Evolutionary conservation across 768 basidiomycete species (phyloP).

Genomic region (Gloeopeniophorella convolvens): DNA sequence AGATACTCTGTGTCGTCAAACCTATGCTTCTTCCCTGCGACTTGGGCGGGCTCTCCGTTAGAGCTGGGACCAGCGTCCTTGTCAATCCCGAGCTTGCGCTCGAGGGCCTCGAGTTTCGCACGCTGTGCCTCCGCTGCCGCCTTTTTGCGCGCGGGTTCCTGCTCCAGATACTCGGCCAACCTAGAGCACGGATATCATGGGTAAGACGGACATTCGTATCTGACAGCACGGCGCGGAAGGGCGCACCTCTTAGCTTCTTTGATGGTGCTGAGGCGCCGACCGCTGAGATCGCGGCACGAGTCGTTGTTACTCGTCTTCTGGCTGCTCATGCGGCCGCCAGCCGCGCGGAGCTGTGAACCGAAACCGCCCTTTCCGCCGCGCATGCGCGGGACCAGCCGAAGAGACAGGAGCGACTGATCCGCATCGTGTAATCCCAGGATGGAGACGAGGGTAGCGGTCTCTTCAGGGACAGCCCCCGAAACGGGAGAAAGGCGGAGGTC

Average conservation of each 20-base stretch:
- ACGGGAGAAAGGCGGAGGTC: conserved; percentile 38
- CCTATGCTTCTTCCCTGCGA: conserved; percentile 75
- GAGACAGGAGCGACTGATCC: conserved; percentile 40
- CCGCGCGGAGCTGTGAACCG: conserved; percentile 91
- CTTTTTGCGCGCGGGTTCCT: conserved; percentile 73
- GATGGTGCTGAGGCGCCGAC: conserved; percentile 84
- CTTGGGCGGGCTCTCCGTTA: conserved; percentile 36
- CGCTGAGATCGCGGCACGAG: conserved; percentile 87
- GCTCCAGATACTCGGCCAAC: conserved; percentile 79
- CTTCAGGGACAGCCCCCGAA: conserved; percentile 28
- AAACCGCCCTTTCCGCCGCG: conserved; percentile 96
- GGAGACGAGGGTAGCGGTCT: conserved; percentile 31
- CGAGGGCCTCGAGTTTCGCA: conserved; percentile 78
- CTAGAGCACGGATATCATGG: conserved; percentile 32
- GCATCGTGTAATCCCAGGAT: conserved; percentile 27
- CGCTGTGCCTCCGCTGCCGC: conserved; percentile 72
- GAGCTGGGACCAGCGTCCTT: conserved; percentile 30
- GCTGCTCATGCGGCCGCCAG: conserved; percentile 95
- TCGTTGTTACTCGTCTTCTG: conserved; percentile 95
- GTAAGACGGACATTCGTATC: neutral
- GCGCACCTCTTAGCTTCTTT: conserved; percentile 92
- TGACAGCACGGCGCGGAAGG: neutral
- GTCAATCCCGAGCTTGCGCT: conserved; percentile 72
- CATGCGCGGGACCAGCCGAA: conserved; percentile 70
- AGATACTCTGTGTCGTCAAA: conserved; percentile 91